phyloP scores from a whole-genome alignment of 768 basidiomycete genomes.

The Boletus sp. region DNA sequence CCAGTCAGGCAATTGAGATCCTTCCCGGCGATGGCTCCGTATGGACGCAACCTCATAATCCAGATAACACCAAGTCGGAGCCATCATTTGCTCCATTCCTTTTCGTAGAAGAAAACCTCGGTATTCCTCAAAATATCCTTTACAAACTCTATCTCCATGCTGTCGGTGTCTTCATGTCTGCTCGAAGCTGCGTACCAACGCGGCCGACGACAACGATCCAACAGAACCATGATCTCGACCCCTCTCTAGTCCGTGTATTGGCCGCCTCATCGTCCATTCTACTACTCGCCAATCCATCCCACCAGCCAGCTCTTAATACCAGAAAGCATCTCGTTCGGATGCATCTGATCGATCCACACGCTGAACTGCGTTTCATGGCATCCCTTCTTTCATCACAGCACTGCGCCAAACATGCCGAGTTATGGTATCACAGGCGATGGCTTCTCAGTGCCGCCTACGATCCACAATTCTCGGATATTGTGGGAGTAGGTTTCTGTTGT shows the following conservation, averaged over 20 bases:
- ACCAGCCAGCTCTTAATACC: conserved; percentile 64
- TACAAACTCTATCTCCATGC: conserved; percentile 51
- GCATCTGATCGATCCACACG: conserved; percentile 35
- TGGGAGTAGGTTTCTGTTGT: background rate
- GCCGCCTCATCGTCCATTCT: conserved; percentile 45
- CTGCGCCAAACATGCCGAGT: conserved; percentile 60
- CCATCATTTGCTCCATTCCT: conserved; percentile 47
- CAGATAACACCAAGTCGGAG: conserved; percentile 15
- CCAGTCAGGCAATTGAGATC: conserved; percentile 52
- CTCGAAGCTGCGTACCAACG: conserved; percentile 12
- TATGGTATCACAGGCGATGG: conserved; percentile 76
- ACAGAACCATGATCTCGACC: conserved; percentile 1
- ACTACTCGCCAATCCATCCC: conserved; percentile 65
- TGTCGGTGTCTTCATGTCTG: conserved; percentile 33
- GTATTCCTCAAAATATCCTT: conserved; percentile 59
- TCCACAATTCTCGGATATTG: background rate
- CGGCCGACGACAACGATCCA: background rate
- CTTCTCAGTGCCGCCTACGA: conserved; percentile 41
- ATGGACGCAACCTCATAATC: conserved; percentile 35
- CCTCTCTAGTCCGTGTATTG: conserved; percentile 16
- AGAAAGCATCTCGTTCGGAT: conserved; percentile 52
- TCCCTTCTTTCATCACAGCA: conserved; percentile 52
- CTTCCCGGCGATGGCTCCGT: conserved; percentile 54
- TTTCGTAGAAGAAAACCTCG: conserved; percentile 56
- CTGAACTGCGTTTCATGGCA: conserved; percentile 48